These are phyloP conservation scores for Cladosporium austrohemisphaericum DNA, from an alignment of 2,329 filamentous ascomycete species.

Conservation along the genomic window DNA sequence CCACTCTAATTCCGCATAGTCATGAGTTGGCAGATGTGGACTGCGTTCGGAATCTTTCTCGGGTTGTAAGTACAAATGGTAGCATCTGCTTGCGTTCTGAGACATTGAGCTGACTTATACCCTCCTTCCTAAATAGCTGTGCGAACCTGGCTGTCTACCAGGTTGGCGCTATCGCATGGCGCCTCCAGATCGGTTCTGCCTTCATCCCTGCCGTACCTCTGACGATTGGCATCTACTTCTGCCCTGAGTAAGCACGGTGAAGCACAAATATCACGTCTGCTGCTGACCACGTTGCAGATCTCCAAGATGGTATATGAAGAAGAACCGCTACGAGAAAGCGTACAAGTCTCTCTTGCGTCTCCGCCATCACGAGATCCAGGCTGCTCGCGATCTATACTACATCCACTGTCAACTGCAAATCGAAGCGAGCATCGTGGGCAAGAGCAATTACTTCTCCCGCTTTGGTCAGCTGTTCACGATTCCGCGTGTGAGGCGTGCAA, in stretches of 20 bases:
- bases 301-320: conserved; percentile 40
- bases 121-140: too few relatives aligned
- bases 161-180: conserved; percentile 39
- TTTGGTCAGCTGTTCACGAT: conserved; percentile 49
- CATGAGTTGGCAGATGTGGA: conserved; percentile 53
- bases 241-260: conserved; percentile 33
- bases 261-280: background rate
- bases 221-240: conserved; percentile 39
- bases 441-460: conserved; percentile 40
- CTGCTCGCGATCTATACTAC: conserved; percentile 55
- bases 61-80: too few relatives aligned
- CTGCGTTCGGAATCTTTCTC: conserved; percentile 47
- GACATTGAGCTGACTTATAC: too few relatives aligned
- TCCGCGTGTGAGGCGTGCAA: conserved; percentile 45
- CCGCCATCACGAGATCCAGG: conserved; percentile 49
- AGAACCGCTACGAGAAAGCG: conserved; percentile 44
- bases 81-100: too few relatives aligned
- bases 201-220: conserved; percentile 48
- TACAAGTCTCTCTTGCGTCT: conserved; percentile 48
- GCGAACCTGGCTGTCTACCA: conserved; percentile 42
- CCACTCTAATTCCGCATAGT: too few relatives aligned
- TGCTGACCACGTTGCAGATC: conserved; percentile 6
- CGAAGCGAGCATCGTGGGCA: conserved; percentile 29
- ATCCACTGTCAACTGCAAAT: conserved; percentile 34
- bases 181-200: conserved; percentile 45